Evolutionary conservation across 495 filamentous ascomycete genomes (phyloP).

Genomic region (Penicillium psychrofluorescens): DNA sequence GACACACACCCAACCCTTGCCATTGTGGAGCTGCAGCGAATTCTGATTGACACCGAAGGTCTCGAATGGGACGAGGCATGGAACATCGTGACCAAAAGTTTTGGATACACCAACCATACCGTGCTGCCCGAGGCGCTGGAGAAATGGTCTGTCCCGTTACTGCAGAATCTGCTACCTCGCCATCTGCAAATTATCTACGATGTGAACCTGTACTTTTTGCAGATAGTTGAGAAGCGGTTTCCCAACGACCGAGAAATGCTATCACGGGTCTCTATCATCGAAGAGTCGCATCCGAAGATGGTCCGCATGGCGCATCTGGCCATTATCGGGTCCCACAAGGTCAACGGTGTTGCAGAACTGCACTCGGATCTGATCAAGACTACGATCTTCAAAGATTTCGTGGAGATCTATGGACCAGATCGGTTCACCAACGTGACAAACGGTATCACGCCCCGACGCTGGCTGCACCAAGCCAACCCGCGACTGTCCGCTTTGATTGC

Average conservation of each 20-base stretch:
- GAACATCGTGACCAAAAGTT: conserved; percentile 68
- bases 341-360: conserved; percentile 95
- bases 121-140: conserved; percentile 94
- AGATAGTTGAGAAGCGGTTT: conserved; percentile 80
- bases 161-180: conserved; percentile 88
- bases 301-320: conserved; percentile 94
- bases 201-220: conserved; percentile 91
- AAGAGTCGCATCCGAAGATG: conserved; percentile 97
- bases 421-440: conserved; percentile 99
- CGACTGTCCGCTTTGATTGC: conserved; percentile 86
- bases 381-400: conserved; percentile 99
- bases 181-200: conserved; percentile 98
- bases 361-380: conserved; percentile 96
- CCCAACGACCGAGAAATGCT: conserved; percentile 85
- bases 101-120: conserved; percentile 97
- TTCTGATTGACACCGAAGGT: conserved; percentile 81
- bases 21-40: conserved; percentile 90
- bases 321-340: conserved; percentile 96
- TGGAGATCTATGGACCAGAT: conserved; percentile 85
- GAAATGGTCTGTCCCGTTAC: conserved; percentile 93
- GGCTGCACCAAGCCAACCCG: conserved; percentile 97
- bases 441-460: conserved; percentile 88
- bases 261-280: conserved; percentile 83
- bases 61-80: conserved; percentile 93
- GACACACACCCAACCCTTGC: conserved; percentile 96